phyloP scores from a whole-genome alignment of 2,329 filamentous ascomycete species.

The Lasiodiplodia hormozganensis region DNA sequence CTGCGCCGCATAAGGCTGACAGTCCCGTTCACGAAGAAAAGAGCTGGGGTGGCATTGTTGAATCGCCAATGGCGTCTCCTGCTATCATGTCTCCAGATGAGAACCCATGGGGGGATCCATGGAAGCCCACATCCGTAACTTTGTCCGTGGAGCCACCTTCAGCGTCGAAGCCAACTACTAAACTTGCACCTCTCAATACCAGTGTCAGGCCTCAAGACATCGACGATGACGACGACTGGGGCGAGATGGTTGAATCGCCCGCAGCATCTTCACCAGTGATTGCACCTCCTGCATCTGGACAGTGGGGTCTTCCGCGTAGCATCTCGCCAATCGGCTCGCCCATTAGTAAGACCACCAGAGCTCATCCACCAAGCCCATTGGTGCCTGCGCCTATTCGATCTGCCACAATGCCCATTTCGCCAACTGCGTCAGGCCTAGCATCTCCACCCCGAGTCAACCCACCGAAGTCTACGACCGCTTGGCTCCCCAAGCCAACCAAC shows the following conservation, averaged over 20 bases:
- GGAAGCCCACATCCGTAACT: constrained; percentile 17
- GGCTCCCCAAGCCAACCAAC: constrained; percentile 5
- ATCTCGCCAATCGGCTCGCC: constrained; percentile 15
- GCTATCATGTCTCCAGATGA: constrained; percentile 17
- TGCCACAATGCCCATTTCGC: constrained; percentile 11
- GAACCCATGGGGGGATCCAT: constrained; percentile 24
- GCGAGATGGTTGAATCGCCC: constrained; percentile 49
- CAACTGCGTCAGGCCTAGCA: background rate
- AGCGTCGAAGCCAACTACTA: constrained; percentile 11
- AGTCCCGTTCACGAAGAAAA: background rate
- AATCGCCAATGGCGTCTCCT: constrained; percentile 26
- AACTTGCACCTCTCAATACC: constrained; percentile 23
- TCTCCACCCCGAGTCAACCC: constrained; percentile 5
- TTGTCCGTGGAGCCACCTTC: constrained; percentile 22
- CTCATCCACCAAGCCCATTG: constrained; percentile 19
- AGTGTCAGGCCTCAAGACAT: background rate
- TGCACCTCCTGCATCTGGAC: constrained; percentile 30
- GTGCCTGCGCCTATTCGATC: constrained; percentile 14
- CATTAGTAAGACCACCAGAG: constrained; percentile 13
- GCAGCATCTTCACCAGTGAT: constrained; percentile 35
- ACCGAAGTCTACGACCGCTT: constrained; percentile 5
- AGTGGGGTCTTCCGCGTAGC: constrained; percentile 11
- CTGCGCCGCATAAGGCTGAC: background rate
- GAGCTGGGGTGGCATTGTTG: constrained; percentile 1
- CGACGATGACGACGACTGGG: constrained; percentile 48